Evolutionary conservation across 2,329 filamentous ascomycete species (phyloP).

Genomic region (Cladosporium sp.): DNA sequence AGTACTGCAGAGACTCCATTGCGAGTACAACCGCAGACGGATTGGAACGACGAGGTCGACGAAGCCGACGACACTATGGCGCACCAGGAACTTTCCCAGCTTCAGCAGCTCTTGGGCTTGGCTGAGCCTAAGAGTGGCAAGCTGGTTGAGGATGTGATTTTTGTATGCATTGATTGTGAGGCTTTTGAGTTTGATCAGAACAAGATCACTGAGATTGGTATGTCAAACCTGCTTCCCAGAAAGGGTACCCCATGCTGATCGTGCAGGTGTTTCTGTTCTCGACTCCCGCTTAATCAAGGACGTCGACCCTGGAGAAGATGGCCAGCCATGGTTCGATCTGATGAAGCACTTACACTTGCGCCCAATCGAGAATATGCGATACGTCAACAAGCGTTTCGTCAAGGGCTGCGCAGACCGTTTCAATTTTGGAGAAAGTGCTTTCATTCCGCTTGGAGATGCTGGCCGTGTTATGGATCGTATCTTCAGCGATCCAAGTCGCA

Average conservation of each 20-base stretch:
- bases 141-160: slow-evolving; percentile 52
- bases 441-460: slow-evolving; percentile 50
- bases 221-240: slow-evolving; percentile 50
- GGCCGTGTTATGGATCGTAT: slow-evolving; percentile 51
- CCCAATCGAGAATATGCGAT: slow-evolving; percentile 65
- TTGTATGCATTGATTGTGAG: slow-evolving; percentile 82
- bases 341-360: slow-evolving; percentile 73
- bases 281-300: slow-evolving; percentile 64
- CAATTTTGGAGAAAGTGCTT: slow-evolving; percentile 67
- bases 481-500: slow-evolving; percentile 58
- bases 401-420: slow-evolving; percentile 72
- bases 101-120: slow-evolving; percentile 9
- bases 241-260: background rate
- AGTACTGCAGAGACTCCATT: background rate
- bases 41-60: background rate
- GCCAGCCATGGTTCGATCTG: slow-evolving; percentile 65
- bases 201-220: slow-evolving; percentile 79
- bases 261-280: slow-evolving; percentile 42
- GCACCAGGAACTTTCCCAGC: background rate
- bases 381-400: slow-evolving; percentile 69
- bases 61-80: background rate
- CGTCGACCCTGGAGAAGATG: slow-evolving; percentile 61
- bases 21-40: background rate
- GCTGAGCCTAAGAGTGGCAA: background rate
- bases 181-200: slow-evolving; percentile 68